Evolutionary conservation across 306 rosid genomes (phyloP).

Genomic region (Castanospermum australe): DNA sequence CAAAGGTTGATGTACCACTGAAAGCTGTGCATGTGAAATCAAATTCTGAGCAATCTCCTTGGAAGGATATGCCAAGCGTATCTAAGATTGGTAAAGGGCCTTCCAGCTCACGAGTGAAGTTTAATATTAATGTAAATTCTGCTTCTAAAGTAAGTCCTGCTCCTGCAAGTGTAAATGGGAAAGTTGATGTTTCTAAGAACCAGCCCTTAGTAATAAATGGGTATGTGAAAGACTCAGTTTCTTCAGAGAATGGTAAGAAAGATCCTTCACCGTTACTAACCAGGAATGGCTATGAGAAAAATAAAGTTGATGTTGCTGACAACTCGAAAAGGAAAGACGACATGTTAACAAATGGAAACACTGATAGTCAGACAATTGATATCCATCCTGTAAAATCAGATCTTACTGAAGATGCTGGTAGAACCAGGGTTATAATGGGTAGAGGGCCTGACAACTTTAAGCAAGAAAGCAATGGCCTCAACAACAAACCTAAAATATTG

Average conservation of each 20-base stretch:
- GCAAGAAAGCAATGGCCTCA: slow-evolving; percentile 46
- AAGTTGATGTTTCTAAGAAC: slow-evolving; percentile 41
- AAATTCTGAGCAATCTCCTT: slow-evolving; percentile 49
- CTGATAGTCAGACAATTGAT: slow-evolving; percentile 27
- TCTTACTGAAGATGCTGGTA: slow-evolving; percentile 30
- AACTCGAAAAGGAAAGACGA: slow-evolving; percentile 27
- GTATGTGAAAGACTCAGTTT: slow-evolving; percentile 40
- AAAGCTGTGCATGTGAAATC: slow-evolving; percentile 50
- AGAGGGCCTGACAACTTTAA: slow-evolving; percentile 36
- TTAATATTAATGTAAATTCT: slow-evolving; percentile 55
- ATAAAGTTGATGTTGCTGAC: slow-evolving; percentile 36
- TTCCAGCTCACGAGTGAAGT: slow-evolving; percentile 53
- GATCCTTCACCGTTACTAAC: slow-evolving; percentile 35
- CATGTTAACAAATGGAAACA: slow-evolving; percentile 44
- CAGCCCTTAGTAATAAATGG: slow-evolving; percentile 51
- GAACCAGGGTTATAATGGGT: slow-evolving; percentile 33
- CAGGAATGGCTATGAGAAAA: slow-evolving; percentile 45
- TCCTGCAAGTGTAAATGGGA: slow-evolving; percentile 58
- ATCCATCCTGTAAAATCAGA: slow-evolving; percentile 41
- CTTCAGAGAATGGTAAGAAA: slow-evolving; percentile 54
- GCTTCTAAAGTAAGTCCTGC: slow-evolving; percentile 49
- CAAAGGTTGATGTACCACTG: slow-evolving; percentile 44
- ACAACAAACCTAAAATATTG: slow-evolving; percentile 23
- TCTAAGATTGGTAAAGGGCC: slow-evolving; percentile 57
- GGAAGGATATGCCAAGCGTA: slow-evolving; percentile 43